Evolutionary conservation across 306 rosid species (phyloP), one percentile per base, ranked within the genome.

Genomic region (Prinsepia uniflora): DNA sequence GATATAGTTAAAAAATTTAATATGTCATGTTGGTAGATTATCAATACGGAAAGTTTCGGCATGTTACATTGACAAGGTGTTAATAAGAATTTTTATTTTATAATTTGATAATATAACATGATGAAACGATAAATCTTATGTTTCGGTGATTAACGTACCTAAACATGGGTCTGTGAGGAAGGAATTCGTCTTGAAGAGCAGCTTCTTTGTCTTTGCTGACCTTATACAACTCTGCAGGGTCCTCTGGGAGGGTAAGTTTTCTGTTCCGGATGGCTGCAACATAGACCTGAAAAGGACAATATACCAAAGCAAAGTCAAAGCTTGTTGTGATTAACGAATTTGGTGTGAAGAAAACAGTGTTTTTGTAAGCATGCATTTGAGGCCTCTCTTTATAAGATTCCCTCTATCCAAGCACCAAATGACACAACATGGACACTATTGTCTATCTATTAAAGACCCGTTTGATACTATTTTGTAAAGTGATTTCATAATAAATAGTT

Each of bases 261-360:
- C 87, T 83, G 66, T 94, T 90, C 40, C 87, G 90, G 62, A 87
- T 68, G 63, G 98, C 97, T 34, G 95, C 97, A 36, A 87, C 89
- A 8, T 84, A 90, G 46, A 94, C 98, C 98, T 94, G 67, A 13
- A 72, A 83, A 61, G 20, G 41, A 45, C 58, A 68, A 68, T 12
- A 58, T 61, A 24, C 11, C 36, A 30, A 30, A 58, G 30, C 18
- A 56, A 30, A 56, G 52, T 52, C n/a, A 68, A 30, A 30, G 63
- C 53, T 41, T 59, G 48, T 42, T 50, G 65, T 61, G 40, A 45
- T 63, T 8, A 47, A 46, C 66, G 66, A 60, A 49, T 24, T 24
- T n/a, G 42, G 15, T 54, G 42, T 69, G 42, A 19, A 69, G 50
- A 13, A 30, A 68, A 53, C 63, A 39, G 45, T 39, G 11, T 8